Base-by-base conservation (phyloP, 495 filamentous ascomycete genomes). In the Aspergillus heteromorphus region DNA sequence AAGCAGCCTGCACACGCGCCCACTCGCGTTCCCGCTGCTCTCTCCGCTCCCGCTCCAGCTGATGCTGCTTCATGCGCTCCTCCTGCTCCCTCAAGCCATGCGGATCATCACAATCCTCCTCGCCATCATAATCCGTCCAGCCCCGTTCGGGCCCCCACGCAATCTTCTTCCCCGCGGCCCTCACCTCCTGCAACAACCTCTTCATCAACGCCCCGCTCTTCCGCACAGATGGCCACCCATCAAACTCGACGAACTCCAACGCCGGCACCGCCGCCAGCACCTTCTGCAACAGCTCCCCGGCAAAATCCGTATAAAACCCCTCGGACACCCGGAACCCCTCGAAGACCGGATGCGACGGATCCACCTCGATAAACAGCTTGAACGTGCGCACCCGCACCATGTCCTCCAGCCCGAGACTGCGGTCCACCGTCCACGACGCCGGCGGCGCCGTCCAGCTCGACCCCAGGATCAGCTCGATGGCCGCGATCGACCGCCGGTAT, bases 391-490 rank as follows among this genome's bases (percentile, higher is more conserved):
- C 75, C 41, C 76, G 77, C 29, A 66, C 68, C 72, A 85, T 84
- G 40, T 91, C 82, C 34, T 72, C 64, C 20, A 95, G 72, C 0
- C 88, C 87, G 20, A 93, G 73, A 0, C 77, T 69, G 5, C 76
- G 65, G 57, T 83, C 85, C 21, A 91, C 84, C 2, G 79, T 77
- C 89, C 89, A 93, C 42, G 83, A 81, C 10, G 73, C 71, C 1
- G 89, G 90, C 2, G 90, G 89, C 43, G 77, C 77, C 14, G 75
- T 87, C 86, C 87, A 96, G 48, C 88, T 89, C 0, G 88, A 88
- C 0, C 90, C 90, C 1, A 96, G 70, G 9, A 90, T 84, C 55
- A 95, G 69, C 61, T 95, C 87, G 43, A 93, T 74, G 1, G 82
- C 83, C 3, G 77, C 83, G 48, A 96, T 73, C 18, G 73, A 79